Evolutionary conservation across 768 basidiomycete species (phyloP).

Genomic region (Coprinellus aureogranulatus): DNA sequence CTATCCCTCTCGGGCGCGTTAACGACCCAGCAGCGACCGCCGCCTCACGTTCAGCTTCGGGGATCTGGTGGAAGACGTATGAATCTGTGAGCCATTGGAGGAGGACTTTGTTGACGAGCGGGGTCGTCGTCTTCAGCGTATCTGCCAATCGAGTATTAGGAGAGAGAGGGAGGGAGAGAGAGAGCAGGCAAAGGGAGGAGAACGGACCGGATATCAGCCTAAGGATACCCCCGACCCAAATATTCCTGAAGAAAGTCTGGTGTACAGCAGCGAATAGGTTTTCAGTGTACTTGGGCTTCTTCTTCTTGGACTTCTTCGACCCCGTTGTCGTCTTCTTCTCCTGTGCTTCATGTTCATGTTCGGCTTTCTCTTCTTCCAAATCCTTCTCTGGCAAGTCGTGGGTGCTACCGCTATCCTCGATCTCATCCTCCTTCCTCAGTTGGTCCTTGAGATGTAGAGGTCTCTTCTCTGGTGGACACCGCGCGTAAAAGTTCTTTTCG

Average conservation of each 20-base stretch:
- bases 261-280: too few species aligned
- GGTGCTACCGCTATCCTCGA: neutral
- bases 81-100: constrained; percentile 55
- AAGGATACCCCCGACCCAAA: neutral
- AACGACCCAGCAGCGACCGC: constrained; percentile 24
- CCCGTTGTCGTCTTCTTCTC: too few species aligned
- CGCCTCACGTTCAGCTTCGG: constrained; percentile 34
- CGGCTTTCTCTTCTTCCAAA: neutral
- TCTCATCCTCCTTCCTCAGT: neutral
- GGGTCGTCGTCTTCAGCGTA: constrained; percentile 51
- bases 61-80: constrained; percentile 39
- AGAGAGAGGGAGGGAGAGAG: neutral
- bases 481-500: constrained; percentile 42
- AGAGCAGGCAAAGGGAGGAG: neutral
- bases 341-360: too few species aligned
- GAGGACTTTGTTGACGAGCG: constrained; percentile 58
- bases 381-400: neutral
- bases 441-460: constrained; percentile 16
- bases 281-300: too few species aligned
- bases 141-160: constrained; percentile 21
- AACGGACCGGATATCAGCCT: neutral
- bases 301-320: too few species aligned
- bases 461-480: constrained; percentile 41
- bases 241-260: neutral
- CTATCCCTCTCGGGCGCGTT: constrained; percentile 45